phyloP scores from a whole-genome alignment of 208 protist genomes.

The Wallacemonas rigidus region DNA sequence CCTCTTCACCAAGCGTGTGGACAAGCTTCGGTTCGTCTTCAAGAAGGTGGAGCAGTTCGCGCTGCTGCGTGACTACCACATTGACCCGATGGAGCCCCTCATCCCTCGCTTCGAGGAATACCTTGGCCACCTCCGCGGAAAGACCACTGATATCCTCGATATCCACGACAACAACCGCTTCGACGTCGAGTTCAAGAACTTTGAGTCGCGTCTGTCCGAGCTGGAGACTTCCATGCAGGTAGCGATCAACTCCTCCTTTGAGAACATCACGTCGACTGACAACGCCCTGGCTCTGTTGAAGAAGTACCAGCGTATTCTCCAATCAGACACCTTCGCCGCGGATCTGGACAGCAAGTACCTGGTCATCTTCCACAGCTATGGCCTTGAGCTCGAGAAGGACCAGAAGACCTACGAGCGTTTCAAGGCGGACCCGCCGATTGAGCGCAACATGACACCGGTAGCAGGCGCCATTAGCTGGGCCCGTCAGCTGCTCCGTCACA shows the following conservation, averaged over 20 bases:
- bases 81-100: conserved; percentile 95
- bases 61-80: conserved; percentile 90
- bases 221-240: conserved; percentile 95
- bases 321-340: conserved; percentile 90
- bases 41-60: conserved; percentile 96
- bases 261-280: conserved; percentile 95
- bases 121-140: conserved; percentile 89
- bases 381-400: conserved; percentile 94
- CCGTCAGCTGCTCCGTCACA: conserved; percentile 95
- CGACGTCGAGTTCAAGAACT: conserved; percentile 96
- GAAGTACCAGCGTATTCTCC: conserved; percentile 94
- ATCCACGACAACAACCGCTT: conserved; percentile 95
- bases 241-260: conserved; percentile 95
- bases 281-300: conserved; percentile 91
- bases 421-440: conserved; percentile 94
- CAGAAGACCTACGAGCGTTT: conserved; percentile 96
- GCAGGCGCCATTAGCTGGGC: conserved; percentile 95
- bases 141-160: conserved; percentile 95
- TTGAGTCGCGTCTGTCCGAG: conserved; percentile 93
- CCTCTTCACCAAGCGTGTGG: conserved; percentile 95
- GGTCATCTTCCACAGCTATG: conserved; percentile 97
- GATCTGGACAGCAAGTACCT: conserved; percentile 96
- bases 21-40: conserved; percentile 97
- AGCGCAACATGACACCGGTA: conserved; percentile 95
- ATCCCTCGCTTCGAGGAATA: conserved; percentile 94